Evolutionary conservation across 306 rosid species (phyloP), one percentile per base, ranked within the genome.

Genomic region (Pachyrhizus erosus): DNA sequence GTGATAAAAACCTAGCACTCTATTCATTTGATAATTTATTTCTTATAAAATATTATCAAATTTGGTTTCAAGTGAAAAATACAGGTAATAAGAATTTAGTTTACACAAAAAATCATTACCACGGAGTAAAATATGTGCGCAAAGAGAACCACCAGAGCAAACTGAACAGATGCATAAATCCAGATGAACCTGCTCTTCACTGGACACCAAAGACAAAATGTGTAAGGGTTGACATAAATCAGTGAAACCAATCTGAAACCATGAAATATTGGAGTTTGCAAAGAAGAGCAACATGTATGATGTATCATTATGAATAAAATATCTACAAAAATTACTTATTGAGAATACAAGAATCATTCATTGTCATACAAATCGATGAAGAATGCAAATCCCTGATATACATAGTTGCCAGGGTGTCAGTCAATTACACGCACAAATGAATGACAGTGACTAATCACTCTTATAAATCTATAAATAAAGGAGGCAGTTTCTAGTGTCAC

Each of bases 161-260:
- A 96, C 82, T 96, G 99, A 31, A 80, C 77, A 9, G 97, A 91
- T 46, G 99, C 98, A 75, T 96, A 96, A 39, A 92, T 91, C 99
- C 99, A 96, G 80, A 93, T 84, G 86, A 92, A 96, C 93, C 97
- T 87, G 94, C 98, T 89, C 77, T 83, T 89, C 91, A 93, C 99
- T 96, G 79, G 82, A 89, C 83, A 83, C 45, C 66, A 13, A 64
- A 57, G 51, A 51, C 20, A 76, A 74, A 65, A 80, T 9, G 39
- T 23, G 78, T 84, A 31, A 86, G 73, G 54, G 31, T 18, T 43
- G 57, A 34, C 37, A 77, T 51, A 39, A 18, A 48, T 51, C 39
- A 58, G 42, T 23, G 52, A 33, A 82, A 70, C 64, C 34, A 45
- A 71, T 45, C 42, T 43, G 46, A 73, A 64, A 73, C 31, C 65